Evolutionary conservation across 1,284 basidiomycete genomes (phyloP), one percentile per base, ranked within the genome.

Genomic region (Sparassis latifolia): DNA sequence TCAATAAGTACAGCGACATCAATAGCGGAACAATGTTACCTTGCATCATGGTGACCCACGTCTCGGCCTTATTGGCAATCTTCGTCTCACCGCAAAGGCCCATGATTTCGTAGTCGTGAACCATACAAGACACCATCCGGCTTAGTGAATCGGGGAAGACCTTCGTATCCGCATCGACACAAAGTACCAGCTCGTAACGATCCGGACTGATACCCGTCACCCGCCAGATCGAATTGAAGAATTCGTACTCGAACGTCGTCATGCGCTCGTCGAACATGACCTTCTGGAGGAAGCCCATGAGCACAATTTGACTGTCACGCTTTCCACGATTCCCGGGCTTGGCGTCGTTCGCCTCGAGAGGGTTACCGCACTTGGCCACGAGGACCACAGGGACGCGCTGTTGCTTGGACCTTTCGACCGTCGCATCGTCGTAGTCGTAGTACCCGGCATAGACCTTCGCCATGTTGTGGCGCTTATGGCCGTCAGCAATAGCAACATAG

Each of bases 261-360:
- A 99, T 99, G 49, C 94, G 85, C 73, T 99, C 96, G 70, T 99
- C 96, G 67, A 98, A 99, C 82, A 98, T 97, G 59, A 98, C 96
- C 69, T 96, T 96, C 68, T 97, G 93, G 68, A 99, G 79, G 76
- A 99, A 99, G 47, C 82, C 83, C 96, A 99, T 98, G 55, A 99
- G 76, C 48, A 99, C 87, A 60, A 99, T 96, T 71, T 99, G 97
- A 64, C 86, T 90, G 73, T 99, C 97, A 60, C 97, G 93, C 74
- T 99, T 99, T 48, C 97, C 97, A 68, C 96, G 87, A 71, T 99
- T 99, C 51, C 97, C 97, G 2, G 96, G 96, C 70, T 99, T 99
- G 46, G 90, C 67, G 54, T 97, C 95, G 66, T 77, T 80, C 42
- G 75, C 79, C 69, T 99, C 97, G 41, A 90, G 76, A 2, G 91